These are phyloP conservation scores for Ephemerocybe angulata DNA, from an alignment of 768 basidiomycete species.

Conservation along the genomic window DNA sequence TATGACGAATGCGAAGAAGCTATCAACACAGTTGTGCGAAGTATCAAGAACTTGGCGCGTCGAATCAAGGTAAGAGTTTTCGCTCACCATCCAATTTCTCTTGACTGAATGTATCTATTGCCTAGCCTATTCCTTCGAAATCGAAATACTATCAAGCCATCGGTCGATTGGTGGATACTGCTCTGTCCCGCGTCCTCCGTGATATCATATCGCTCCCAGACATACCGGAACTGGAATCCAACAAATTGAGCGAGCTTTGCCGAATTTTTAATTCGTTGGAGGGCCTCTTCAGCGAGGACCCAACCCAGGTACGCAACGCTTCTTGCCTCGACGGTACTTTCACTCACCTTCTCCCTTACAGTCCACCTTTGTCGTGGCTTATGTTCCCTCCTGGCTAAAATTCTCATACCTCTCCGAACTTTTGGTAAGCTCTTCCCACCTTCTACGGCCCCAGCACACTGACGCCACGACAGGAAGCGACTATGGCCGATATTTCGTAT, in stretches of 20 bases:
- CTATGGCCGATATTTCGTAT: slow-evolving; percentile 87
- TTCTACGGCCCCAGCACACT: background rate
- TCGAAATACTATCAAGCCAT: slow-evolving; percentile 69
- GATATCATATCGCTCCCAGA: slow-evolving; percentile 77
- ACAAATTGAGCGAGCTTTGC: slow-evolving; percentile 78
- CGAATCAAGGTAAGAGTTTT: slow-evolving; percentile 63
- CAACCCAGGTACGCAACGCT: slow-evolving; percentile 45
- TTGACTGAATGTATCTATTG: background rate
- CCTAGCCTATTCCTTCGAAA: slow-evolving; percentile 63
- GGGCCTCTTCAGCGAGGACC: slow-evolving; percentile 70
- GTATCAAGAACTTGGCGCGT: slow-evolving; percentile 60
- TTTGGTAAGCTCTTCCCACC: slow-evolving; percentile 51
- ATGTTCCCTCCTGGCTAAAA: slow-evolving; percentile 93
- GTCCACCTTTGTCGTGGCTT: slow-evolving; percentile 75
- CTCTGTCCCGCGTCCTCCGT: slow-evolving; percentile 61
- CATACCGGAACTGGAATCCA: slow-evolving; percentile 86
- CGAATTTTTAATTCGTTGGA: slow-evolving; percentile 76
- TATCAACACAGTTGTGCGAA: slow-evolving; percentile 56
- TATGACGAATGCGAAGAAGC: slow-evolving; percentile 75
- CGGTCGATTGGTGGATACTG: slow-evolving; percentile 67
- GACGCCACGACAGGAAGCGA: slow-evolving; percentile 68
- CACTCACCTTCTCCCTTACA: slow-evolving; percentile 20
- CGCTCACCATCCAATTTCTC: background rate
- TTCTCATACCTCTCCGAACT: slow-evolving; percentile 93
- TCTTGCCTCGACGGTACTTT: background rate